These are phyloP conservation scores for Colletotrichum endophyticum DNA, from an alignment of 2,329 filamentous ascomycete genomes.

Conservation along the genomic window DNA sequence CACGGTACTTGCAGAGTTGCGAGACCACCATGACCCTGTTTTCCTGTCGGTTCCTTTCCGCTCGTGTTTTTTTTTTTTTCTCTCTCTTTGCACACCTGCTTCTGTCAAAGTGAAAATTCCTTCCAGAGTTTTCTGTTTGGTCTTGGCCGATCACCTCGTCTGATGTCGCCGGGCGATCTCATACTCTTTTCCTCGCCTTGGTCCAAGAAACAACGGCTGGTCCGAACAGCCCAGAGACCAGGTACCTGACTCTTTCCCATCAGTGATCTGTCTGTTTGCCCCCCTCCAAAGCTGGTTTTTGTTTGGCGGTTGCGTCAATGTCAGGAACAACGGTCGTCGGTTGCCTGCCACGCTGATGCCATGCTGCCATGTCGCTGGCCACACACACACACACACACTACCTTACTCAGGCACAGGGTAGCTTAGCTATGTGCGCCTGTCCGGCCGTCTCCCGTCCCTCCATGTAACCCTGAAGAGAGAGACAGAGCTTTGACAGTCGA, in stretches of 20 bases:
- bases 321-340: not conserved
- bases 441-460: slow-evolving; percentile 8
- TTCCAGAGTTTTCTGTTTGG: not conserved
- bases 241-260: slow-evolving; percentile 1
- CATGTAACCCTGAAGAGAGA: not conserved
- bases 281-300: not conserved
- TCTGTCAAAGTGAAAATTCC: not conserved
- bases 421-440: not conserved
- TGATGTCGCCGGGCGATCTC: not conserved
- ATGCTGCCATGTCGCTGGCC: not conserved
- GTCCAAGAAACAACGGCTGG: not conserved
- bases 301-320: not conserved
- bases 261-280: not conserved
- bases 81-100: not conserved
- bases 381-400: not conserved
- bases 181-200: not conserved
- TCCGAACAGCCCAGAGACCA: not conserved
- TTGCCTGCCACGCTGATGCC: not conserved
- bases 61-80: not conserved
- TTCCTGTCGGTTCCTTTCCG: not conserved
- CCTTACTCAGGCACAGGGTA: not conserved
- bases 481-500: not conserved
- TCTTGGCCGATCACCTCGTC: not conserved
- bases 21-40: not conserved
- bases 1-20: not conserved